Evolutionary conservation across 2,329 filamentous ascomycete species (phyloP).

Genomic region (Triangularia verruculosa): DNA sequence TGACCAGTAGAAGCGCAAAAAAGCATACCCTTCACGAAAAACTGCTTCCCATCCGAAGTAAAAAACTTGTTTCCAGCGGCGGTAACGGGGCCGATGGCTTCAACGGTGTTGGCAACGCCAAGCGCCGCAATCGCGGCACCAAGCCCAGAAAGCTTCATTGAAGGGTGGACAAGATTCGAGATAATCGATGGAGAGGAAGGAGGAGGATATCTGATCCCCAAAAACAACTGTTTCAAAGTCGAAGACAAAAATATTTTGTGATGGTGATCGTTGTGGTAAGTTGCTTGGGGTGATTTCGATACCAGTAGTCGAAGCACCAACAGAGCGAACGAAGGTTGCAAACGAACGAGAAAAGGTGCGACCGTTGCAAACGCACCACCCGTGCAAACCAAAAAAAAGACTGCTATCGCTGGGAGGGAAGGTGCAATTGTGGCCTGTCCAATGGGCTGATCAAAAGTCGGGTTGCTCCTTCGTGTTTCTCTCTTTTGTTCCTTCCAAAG

Average conservation of each 20-base stretch:
- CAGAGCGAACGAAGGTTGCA: not conserved
- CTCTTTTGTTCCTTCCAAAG: not conserved
- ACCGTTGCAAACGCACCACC: not conserved
- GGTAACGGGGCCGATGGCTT: conserved; percentile 44
- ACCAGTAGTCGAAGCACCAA: too few relatives aligned
- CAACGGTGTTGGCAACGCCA: conserved; percentile 29
- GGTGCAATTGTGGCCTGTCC: not conserved
- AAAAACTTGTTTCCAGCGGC: conserved; percentile 81
- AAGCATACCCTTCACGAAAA: conserved; percentile 72
- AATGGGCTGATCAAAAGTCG: not conserved
- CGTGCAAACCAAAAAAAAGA: not conserved
- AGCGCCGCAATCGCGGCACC: conserved; percentile 36
- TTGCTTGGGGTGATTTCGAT: not conserved
- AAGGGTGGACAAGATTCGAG: not conserved
- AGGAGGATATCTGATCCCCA: not conserved
- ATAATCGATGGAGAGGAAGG: not conserved
- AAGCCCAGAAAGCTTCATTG: conserved; percentile 40
- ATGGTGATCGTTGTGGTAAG: not conserved
- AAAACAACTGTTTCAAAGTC: not conserved
- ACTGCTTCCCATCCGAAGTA: conserved; percentile 74
- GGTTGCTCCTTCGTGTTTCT: not conserved
- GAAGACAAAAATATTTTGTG: not conserved
- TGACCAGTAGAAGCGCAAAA: not conserved
- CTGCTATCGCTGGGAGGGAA: not conserved
- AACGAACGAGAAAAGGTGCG: not conserved